A percentile compares a stretch with the other conserved stretches of the same genome.
phyloP scores from a whole-genome alignment of 2,329 filamentous ascomycete genomes.

The Thielaviopsis musarum region DNA sequence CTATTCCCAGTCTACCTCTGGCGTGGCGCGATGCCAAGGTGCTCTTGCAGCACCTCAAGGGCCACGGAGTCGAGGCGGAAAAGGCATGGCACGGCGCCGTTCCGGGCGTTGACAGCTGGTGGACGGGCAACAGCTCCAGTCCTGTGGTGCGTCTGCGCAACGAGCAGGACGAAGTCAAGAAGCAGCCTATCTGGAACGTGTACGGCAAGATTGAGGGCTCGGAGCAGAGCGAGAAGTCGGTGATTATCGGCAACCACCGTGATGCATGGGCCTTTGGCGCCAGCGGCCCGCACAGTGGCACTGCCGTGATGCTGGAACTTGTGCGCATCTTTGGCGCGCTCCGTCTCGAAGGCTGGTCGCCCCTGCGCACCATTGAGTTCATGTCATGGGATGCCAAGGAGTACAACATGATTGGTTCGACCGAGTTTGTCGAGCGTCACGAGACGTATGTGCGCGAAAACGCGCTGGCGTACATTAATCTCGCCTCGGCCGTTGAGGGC shows the following conservation, averaged over 20 bases:
- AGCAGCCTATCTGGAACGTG: constrained; percentile 84
- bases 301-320: constrained; percentile 80
- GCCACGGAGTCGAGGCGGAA: constrained; percentile 52
- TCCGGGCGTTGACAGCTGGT: constrained; percentile 69
- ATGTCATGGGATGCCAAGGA: constrained; percentile 91
- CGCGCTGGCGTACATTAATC: constrained; percentile 78
- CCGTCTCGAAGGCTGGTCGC: constrained; percentile 63
- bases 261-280: constrained; percentile 87
- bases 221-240: constrained; percentile 65
- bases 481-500: constrained; percentile 58
- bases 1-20: constrained; percentile 80
- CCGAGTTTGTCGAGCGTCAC: constrained; percentile 83
- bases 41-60: constrained; percentile 58
- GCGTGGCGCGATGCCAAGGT: constrained; percentile 78
- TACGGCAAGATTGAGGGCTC: constrained; percentile 70
- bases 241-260: constrained; percentile 84
- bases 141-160: constrained; percentile 72
- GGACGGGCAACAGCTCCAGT: constrained; percentile 60
- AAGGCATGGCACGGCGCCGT: constrained; percentile 62
- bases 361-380: constrained; percentile 87
- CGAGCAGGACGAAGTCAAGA: constrained; percentile 64
- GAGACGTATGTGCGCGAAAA: constrained; percentile 54
- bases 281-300: constrained; percentile 71
- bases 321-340: constrained; percentile 72
- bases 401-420: constrained; percentile 87